phyloP scores from a whole-genome alignment of 2,329 filamentous ascomycete species.

The Paraphoma sp. region DNA sequence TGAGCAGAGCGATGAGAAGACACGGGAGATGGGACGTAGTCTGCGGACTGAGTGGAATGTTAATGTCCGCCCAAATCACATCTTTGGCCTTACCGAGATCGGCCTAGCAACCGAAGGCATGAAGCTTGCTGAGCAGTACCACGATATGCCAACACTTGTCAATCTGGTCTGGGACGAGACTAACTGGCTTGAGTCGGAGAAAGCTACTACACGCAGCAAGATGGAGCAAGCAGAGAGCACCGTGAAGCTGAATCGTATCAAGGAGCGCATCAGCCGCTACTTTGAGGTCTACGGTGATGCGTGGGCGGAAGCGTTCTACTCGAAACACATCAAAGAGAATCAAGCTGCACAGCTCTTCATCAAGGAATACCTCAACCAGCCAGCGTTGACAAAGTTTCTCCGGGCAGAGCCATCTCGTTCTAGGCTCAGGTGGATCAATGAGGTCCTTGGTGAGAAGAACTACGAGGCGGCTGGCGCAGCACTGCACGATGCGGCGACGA shows the following conservation, averaged over 20 bases:
- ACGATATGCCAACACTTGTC: conserved; percentile 69
- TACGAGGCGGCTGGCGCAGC: conserved; percentile 75
- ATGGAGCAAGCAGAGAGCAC: conserved; percentile 43
- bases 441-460: conserved; percentile 77
- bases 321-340: conserved; percentile 71
- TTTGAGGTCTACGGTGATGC: conserved; percentile 70
- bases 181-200: conserved; percentile 46
- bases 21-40: conserved; percentile 56
- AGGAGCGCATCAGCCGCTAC: conserved; percentile 53
- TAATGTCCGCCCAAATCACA: conserved; percentile 50
- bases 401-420: conserved; percentile 73
- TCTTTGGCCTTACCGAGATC: conserved; percentile 54
- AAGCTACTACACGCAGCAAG: conserved; percentile 38
- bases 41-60: conserved; percentile 53
- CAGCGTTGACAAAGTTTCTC: conserved; percentile 79
- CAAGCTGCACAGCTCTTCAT: conserved; percentile 63
- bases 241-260: conserved; percentile 53
- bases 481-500: conserved; percentile 72
- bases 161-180: conserved; percentile 56
- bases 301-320: conserved; percentile 81
- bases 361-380: conserved; percentile 70
- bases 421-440: conserved; percentile 93
- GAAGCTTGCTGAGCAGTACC: conserved; percentile 66
- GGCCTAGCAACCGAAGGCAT: conserved; percentile 65
- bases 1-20: conserved; percentile 58